Evolutionary conservation across 2,329 filamentous ascomycete genomes (phyloP), one percentile per base, ranked within the genome.

Genomic region (Exserohilum turcica): DNA sequence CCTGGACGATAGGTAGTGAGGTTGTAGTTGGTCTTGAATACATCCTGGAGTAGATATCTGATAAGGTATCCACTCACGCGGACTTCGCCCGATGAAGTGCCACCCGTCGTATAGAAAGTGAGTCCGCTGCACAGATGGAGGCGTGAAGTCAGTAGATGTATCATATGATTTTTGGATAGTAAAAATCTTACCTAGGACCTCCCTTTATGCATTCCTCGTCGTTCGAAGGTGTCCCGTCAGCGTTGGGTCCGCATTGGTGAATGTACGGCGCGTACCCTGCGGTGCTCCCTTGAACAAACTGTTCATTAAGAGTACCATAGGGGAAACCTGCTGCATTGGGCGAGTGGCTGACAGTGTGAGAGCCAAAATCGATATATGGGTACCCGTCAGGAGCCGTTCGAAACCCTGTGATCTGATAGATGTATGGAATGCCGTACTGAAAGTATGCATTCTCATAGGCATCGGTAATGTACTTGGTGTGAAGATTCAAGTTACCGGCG

Each of bases 401-500:
- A 10, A 54, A 50, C 2, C 51, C 51, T 12, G 33, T 54, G 16
- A 54, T 54, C 12, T 54, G 51, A 16, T 54, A 54, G 5, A 54
- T 54, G 29, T 54, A 54, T 3, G 51, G 51, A 27, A 50, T 24
- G 7, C 51, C 51, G 18, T 54, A 54, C 21, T 54, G 51, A 16
- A 54, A 54, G 46, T 54, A 54, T 3, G 51, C 51, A 31, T 29
- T 54, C 29, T 54, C 51, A 3, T 54, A 54, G 7, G 51, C 39
- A 31, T 54, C 51, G 10, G 39, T 50, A 5, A 54, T 44, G 39
- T 54, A 54, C 21, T 54, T 54, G 35, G 46, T 49, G n/a, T 54
- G 51, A 7, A 54, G 46, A 28, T 54, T 54, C 39, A 54, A 5
- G 10, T 54, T 54, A 12, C 51, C 51, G 10, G 51, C 35, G 3